Evolutionary conservation across 2,329 filamentous ascomycete species (phyloP).

Genomic region (Teratosphaeria gauchensis): DNA sequence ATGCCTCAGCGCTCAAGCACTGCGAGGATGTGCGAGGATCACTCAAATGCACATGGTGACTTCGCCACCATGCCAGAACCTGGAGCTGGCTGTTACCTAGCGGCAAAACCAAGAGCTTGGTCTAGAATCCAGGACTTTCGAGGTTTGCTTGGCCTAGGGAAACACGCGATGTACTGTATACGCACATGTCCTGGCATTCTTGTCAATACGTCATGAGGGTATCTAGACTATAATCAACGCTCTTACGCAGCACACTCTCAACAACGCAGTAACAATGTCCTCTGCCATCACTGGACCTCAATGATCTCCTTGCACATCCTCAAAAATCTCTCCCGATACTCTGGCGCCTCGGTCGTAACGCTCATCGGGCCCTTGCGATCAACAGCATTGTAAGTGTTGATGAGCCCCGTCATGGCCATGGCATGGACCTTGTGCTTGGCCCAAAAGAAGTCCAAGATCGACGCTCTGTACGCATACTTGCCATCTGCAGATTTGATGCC

Average conservation of each 20-base stretch:
- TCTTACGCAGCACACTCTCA: neutral
- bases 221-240: neutral
- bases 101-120: neutral
- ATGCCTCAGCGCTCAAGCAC: neutral
- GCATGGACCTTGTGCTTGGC: conserved; percentile 61
- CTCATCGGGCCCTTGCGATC: conserved; percentile 61
- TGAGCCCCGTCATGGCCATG: conserved; percentile 54
- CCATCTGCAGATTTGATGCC: conserved; percentile 54
- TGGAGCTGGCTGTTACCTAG: too few relatives aligned
- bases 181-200: neutral
- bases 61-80: neutral
- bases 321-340: conserved; percentile 54
- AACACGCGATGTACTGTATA: neutral
- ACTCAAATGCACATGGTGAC: neutral
- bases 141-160: neutral
- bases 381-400: conserved; percentile 46
- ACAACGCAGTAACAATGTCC: neutral
- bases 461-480: conserved; percentile 57
- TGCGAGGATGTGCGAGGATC: neutral
- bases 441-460: conserved; percentile 71
- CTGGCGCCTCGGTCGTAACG: conserved; percentile 58
- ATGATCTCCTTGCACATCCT: conserved; percentile 42
- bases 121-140: neutral
- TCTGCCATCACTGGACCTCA: conserved; percentile 16
- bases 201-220: neutral